phyloP scores from a whole-genome alignment of 148 eudicot species.

The Cornus controversa region DNA sequence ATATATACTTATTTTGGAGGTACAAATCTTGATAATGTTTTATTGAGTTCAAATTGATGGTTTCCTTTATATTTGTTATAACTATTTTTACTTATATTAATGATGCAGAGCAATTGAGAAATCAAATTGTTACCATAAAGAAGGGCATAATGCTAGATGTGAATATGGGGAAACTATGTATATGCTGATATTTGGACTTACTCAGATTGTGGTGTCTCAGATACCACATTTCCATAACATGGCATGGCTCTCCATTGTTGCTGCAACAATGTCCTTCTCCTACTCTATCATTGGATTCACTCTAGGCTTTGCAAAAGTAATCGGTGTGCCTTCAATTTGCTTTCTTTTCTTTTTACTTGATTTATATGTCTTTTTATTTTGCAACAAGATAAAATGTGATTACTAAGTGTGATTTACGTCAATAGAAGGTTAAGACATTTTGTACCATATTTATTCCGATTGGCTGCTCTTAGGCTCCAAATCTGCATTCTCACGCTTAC shows the following conservation, averaged over 20 bases:
- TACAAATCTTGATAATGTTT: no score
- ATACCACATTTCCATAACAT: slow-evolving; percentile 30
- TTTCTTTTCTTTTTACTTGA: background rate
- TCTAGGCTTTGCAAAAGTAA: slow-evolving; percentile 37
- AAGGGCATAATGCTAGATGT: slow-evolving; percentile 23
- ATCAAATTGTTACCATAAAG: slow-evolving; percentile 27
- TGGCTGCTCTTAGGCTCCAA: no score
- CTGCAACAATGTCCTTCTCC: slow-evolving; percentile 34
- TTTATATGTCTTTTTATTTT: no score
- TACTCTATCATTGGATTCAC: slow-evolving; percentile 33
- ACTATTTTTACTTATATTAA: no score
- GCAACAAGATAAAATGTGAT: no score
- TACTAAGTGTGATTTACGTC: no score
- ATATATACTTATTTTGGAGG: no score
- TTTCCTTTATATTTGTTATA: no score
- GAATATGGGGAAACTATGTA: slow-evolving; percentile 22
- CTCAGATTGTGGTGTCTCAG: slow-evolving; percentile 30
- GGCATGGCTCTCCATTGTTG: slow-evolving; percentile 33
- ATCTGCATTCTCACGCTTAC: no score
- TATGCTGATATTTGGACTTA: slow-evolving; percentile 31
- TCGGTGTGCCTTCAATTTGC: slow-evolving; percentile 24
- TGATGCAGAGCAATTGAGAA: slow-evolving; percentile 25
- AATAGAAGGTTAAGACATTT: no score
- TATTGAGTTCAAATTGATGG: no score
- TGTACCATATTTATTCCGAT: no score